Base-by-base conservation (phyloP, 345 rosid species). In the Lumnitzera racemosa region DNA sequence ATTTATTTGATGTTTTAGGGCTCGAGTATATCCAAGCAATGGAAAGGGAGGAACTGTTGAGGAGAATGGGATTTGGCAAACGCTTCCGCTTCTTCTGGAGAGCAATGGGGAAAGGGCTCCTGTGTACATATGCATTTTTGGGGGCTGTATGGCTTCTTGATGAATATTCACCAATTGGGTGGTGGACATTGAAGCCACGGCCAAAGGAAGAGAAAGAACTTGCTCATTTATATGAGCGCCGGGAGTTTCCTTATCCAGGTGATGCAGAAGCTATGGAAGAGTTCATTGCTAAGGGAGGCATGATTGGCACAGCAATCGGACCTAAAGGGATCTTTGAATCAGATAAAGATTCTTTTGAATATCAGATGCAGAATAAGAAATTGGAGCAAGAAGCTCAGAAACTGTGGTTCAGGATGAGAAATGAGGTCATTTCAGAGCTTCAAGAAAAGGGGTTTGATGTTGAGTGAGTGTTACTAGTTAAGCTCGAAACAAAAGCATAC, bases 241-340 rank as follows among this genome's bases (percentile, higher is more conserved):
- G 78, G n/a, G 79, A 84, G 63, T 90, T 78, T 65, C 92, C 97
- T 8, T 90, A 90, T 76, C 97, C 97, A 0, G 96, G 95, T 16
- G 97, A 90, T 57, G 61, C 69, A 16, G 90, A 80, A 53, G 97
- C 96, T 7, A 90, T 88, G 96, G 96, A 90, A 23, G 99, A 90
- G 81, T 83, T 94, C 53, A 55, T 94, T 47, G 83, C 84, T 2
- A 78, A 81, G 61, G 97, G 94, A 17, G 90, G 90, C 43, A 83
- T 80, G 95, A 79, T 84, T 1, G 99, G 97, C 13, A 86, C 89
- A 0, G 59, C 82, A 0, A 84, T 90, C 46, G 84, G 90, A 2
- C 90, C 89, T 0, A 94, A 90, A 76, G 96, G 95, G 68, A 47
- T 61, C 20, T 53, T 75, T 48, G 90, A 88, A 55, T 64, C 78